These are phyloP conservation scores for Cryphonectria parasitica DNA, from an alignment of 2,329 filamentous ascomycete species.

Conservation along the genomic window DNA sequence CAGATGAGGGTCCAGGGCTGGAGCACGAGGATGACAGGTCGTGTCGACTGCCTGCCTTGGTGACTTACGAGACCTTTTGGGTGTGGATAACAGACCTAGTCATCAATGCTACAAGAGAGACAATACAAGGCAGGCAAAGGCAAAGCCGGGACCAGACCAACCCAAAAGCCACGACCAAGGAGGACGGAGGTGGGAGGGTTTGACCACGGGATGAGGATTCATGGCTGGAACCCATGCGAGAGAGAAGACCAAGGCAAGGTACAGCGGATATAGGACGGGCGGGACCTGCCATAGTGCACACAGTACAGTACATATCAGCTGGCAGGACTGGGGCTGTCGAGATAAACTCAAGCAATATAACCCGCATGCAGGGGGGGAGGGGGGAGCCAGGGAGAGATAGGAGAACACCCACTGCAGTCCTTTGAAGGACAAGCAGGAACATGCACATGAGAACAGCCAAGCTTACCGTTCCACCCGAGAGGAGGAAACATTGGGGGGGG, in stretches of 20 bases:
- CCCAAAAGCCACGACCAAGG: slow-evolving; percentile 20
- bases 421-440: neutral
- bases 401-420: neutral
- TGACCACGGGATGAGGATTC: slow-evolving; percentile 2
- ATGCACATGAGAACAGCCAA: neutral
- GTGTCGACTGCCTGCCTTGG: neutral
- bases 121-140: slow-evolving; percentile 1
- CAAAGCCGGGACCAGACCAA: slow-evolving; percentile 1
- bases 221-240: neutral
- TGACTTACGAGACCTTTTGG: neutral
- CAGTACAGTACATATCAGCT: slow-evolving; percentile 4
- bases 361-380: neutral
- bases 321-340: slow-evolving; percentile 7
- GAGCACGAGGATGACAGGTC: slow-evolving; percentile 6
- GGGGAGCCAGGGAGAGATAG: neutral
- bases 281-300: neutral
- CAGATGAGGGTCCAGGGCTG: neutral
- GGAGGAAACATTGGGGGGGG: no score
- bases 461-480: no score
- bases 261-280: neutral
- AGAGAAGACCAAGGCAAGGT: neutral
- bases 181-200: neutral
- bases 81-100: neutral
- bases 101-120: neutral
- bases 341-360: slow-evolving; percentile 11